phyloP scores from a whole-genome alignment of 495 filamentous ascomycete genomes.

The Hypoxylon rickii region DNA sequence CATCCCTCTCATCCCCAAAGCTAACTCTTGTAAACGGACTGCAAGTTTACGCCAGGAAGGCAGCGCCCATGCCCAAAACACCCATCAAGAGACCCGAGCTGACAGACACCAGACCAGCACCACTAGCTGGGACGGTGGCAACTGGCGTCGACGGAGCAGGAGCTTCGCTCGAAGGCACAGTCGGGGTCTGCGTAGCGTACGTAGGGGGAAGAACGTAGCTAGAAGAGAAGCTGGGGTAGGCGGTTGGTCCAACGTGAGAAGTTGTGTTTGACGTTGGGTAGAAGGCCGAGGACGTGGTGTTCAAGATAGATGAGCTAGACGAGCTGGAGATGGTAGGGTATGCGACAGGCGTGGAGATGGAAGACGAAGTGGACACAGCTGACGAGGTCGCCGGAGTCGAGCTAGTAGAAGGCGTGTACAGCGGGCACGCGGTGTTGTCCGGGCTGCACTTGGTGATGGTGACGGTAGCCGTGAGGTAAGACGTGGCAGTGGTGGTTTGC shows the following conservation, averaged over 20 bases:
- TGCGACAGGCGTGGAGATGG: constrained; percentile 13
- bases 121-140: constrained; percentile 35
- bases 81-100: constrained; percentile 49
- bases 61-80: constrained; percentile 47
- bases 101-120: constrained; percentile 40
- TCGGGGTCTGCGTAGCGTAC: constrained; percentile 30
- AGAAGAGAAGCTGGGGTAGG: constrained; percentile 35
- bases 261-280: constrained; percentile 48
- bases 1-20: neutral
- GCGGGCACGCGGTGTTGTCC: constrained; percentile 50
- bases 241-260: constrained; percentile 42
- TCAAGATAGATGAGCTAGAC: constrained; percentile 17
- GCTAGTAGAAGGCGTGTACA: constrained; percentile 36
- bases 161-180: constrained; percentile 17
- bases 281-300: constrained; percentile 34
- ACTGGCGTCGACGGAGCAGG: constrained; percentile 19
- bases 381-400: constrained; percentile 9
- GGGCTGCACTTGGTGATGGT: constrained; percentile 56
- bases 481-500: constrained; percentile 47
- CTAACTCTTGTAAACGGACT: no score
- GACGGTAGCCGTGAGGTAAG: constrained; percentile 50
- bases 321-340: constrained; percentile 22
- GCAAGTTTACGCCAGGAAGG: constrained; percentile 46
- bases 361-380: constrained; percentile 9
- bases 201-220: constrained; percentile 34